Base-by-base conservation (phyloP, 23 red algal species). In the Gracilaria caudata region DNA sequence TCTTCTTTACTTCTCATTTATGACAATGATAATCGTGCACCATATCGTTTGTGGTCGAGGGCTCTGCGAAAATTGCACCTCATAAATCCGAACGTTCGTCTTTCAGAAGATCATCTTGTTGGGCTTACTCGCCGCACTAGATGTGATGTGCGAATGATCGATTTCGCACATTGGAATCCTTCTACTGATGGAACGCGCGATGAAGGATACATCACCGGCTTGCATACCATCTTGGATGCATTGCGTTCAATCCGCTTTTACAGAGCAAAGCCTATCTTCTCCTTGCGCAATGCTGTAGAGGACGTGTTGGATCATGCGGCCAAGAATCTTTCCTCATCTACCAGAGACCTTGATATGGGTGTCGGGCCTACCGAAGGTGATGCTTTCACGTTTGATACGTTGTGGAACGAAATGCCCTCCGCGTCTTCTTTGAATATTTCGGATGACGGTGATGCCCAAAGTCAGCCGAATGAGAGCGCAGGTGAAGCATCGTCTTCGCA, bases 91-190 rank as follows among this genome's bases (percentile, higher is more conserved):
- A 58, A 89, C 43, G 85, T 66, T 3, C 71, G 56, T 43, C 53
- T 89, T 60, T 51, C 72, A 35, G 85, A 89, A 55, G 87, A 91
- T 36, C 59, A 81, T 38, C 57, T 91, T 30, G 57, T 76, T 17
- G 87, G 77, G 12, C 87, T 91, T 43, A 91, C 87, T 7, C 12
- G 87, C 2, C 76, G 78, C 30, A 91, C 87, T 2, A 25, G 51
- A 53, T 81, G 76, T 60, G 87, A 81, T 76, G 87, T 91, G 41
- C 87, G 87, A 56, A 91, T 91, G 87, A 91, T 91, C 47, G 87
- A 91, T 63, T 91, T 91, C 80, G 87, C 87, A 20, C 87, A 91
- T 61, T 80, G 73, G 53, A 76, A 36, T 55, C 77, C 56, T 0
- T 57, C 34, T 21, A 43, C 75, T 3, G 60, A 54, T 33, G 78